Percentiles rank a stretch among this genome's conserved stretches.
phyloP scores from a whole-genome alignment of 495 filamentous ascomycete genomes.

The Acidiella bohemica region DNA sequence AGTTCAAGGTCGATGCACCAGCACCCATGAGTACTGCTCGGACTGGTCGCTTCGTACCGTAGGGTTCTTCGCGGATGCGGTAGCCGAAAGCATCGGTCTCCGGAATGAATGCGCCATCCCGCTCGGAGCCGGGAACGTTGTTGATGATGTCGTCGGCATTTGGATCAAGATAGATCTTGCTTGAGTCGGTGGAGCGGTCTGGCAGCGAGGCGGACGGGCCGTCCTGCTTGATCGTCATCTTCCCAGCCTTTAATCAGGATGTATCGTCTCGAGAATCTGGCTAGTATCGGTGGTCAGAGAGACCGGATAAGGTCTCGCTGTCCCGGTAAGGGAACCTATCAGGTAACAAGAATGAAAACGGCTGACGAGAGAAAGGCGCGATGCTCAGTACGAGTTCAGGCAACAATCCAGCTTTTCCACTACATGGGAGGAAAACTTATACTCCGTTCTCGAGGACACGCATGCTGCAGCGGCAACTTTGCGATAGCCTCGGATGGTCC shows the following conservation, averaged over 20 bases:
- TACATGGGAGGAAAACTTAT: too few relatives aligned
- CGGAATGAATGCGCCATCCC: constrained; percentile 22
- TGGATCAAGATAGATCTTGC: constrained; percentile 11
- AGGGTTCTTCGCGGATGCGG: constrained; percentile 29
- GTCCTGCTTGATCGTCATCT: constrained; percentile 18
- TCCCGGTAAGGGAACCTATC: too few relatives aligned
- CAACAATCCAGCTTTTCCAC: too few relatives aligned
- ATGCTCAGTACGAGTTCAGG: too few relatives aligned
- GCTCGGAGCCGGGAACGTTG: constrained; percentile 16
- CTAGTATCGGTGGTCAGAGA: too few relatives aligned
- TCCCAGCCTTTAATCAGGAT: not conserved
- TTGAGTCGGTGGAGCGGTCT: not conserved
- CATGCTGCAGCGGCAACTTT: too few relatives aligned
- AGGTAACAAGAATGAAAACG: too few relatives aligned
- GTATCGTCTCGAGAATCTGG: too few relatives aligned
- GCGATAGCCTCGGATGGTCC: too few relatives aligned
- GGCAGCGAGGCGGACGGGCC: not conserved
- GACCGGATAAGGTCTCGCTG: too few relatives aligned
- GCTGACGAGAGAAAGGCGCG: too few relatives aligned
- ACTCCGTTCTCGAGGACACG: too few relatives aligned
- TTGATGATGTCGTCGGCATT: constrained; percentile 10
- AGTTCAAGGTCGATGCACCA: constrained; percentile 30
- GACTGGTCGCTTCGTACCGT: constrained; percentile 26
- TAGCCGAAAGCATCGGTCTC: constrained; percentile 27
- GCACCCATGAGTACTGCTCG: constrained; percentile 32